phyloP scores from a whole-genome alignment of 441 rosid genomes.

The Francoa sonchifolia region DNA sequence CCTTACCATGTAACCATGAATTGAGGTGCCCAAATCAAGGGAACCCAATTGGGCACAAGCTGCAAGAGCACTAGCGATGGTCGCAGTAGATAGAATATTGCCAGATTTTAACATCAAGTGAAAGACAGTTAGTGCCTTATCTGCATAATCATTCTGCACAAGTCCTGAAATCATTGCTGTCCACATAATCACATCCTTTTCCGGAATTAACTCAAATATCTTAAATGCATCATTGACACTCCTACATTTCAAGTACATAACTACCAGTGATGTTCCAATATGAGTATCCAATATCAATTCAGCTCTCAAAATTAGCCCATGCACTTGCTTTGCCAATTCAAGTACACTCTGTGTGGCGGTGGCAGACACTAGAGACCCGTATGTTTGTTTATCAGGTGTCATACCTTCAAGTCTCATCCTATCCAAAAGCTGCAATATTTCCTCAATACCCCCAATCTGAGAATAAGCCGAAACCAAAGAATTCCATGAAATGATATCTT shows the following conservation, averaged over 20 bases:
- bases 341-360: constrained; percentile 26
- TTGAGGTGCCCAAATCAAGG: constrained; percentile 30
- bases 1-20: constrained; percentile 42
- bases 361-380: constrained; percentile 27
- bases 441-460: constrained; percentile 21
- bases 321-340: constrained; percentile 32
- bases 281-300: constrained; percentile 29
- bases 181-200: constrained; percentile 44
- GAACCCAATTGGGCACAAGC: constrained; percentile 46
- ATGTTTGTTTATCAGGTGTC: constrained; percentile 37
- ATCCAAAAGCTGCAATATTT: constrained; percentile 25
- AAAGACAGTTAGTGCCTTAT: constrained; percentile 30
- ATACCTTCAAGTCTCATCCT: constrained; percentile 29
- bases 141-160: constrained; percentile 37
- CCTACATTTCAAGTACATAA: constrained; percentile 43
- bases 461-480: constrained; percentile 35
- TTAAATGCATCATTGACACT: constrained; percentile 22
- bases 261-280: constrained; percentile 29
- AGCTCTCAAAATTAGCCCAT: constrained; percentile 29
- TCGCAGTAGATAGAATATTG: constrained; percentile 30
- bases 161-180: constrained; percentile 55
- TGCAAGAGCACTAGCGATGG: constrained; percentile 37
- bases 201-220: constrained; percentile 16
- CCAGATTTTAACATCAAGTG: constrained; percentile 31
- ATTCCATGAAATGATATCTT: constrained; percentile 52